Percentiles rank a stretch among this genome's conserved stretches.
Conservation (phyloP, 2,329 filamentous ascomycete genomes). For the Curvularia lunata region DNA sequence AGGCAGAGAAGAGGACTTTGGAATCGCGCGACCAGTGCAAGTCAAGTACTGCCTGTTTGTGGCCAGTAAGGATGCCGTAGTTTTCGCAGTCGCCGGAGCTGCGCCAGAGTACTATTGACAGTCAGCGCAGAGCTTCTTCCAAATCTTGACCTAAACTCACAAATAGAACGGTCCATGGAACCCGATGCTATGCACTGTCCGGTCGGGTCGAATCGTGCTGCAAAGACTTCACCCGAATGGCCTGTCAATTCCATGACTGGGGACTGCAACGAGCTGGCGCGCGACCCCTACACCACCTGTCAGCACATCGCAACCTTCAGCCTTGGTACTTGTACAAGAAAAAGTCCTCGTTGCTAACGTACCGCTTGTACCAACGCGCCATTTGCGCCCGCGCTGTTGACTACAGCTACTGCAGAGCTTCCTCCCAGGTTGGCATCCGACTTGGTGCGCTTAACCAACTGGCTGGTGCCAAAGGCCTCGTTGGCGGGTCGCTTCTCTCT, state of each 20-base stretch:
- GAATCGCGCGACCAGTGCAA: conserved; percentile 97
- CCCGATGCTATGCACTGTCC: conserved; percentile 91
- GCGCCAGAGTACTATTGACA: conserved; percentile 79
- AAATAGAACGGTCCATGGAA: conserved; percentile 90
- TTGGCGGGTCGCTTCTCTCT: conserved; percentile 91
- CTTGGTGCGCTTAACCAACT: conserved; percentile 90
- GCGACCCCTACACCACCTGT: conserved; percentile 65
- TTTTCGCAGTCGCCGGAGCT: conserved; percentile 94
- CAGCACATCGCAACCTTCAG: conserved; percentile 37
- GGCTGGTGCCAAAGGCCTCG: conserved; percentile 77
- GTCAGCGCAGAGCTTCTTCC: conserved; percentile 26
- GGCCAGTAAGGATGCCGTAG: conserved; percentile 85
- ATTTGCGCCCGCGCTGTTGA: conserved; percentile 63
- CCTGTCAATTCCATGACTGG: conserved; percentile 92
- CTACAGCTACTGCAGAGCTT: conserved; percentile 62
- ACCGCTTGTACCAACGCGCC: conserved; percentile 71
- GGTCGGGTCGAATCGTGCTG: conserved; percentile 85
- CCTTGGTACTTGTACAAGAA: conserved; percentile 28
- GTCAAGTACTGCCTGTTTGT: conserved; percentile 89
- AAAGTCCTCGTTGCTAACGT: conserved; percentile 57
- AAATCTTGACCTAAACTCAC: conserved; percentile 58
- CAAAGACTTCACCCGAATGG: conserved; percentile 83
- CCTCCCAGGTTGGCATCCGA: conserved; percentile 63
- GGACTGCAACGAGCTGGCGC: conserved; percentile 83
- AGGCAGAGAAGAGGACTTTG: conserved; percentile 86